Percentiles rank a stretch among this genome's conserved stretches.
Conservation (phyloP, 495 filamentous ascomycete species). For the Platismatia glauca region DNA sequence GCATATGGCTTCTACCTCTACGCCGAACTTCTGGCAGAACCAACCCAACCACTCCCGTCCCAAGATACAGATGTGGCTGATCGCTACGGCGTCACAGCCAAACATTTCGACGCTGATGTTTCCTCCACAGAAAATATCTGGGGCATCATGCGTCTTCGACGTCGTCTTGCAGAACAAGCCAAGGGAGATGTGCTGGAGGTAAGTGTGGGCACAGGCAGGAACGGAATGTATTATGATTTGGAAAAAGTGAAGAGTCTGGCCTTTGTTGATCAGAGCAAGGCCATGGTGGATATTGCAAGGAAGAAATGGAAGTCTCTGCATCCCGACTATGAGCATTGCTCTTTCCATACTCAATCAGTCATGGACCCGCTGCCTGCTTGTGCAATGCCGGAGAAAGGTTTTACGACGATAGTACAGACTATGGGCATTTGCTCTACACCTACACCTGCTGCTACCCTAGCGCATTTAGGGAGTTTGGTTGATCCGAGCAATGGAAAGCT, state of each 20-base stretch:
- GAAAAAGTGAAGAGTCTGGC: constrained; percentile 41
- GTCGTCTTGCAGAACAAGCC: constrained; percentile 50
- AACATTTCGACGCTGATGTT: constrained; percentile 54
- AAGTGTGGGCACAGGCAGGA: constrained; percentile 85
- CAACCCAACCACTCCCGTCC: constrained; percentile 9
- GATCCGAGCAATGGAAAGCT: constrained; percentile 56
- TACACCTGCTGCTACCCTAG: constrained; percentile 45
- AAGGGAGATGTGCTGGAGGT: constrained; percentile 81
- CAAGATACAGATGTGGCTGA: constrained; percentile 40
- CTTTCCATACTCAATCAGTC: constrained; percentile 36
- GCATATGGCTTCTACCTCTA: constrained; percentile 47
- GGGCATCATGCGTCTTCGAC: constrained; percentile 54
- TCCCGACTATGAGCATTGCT: constrained; percentile 36
- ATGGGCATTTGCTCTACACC: constrained; percentile 86
- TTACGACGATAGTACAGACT: constrained; percentile 83
- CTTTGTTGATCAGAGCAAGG: constrained; percentile 53
- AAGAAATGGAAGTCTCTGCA: constrained; percentile 48
- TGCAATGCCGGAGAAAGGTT: constrained; percentile 31
- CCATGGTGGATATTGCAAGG: constrained; percentile 55
- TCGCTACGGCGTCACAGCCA: constrained; percentile 49
- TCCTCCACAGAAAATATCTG: constrained; percentile 56
- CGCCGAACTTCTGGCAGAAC: constrained; percentile 32
- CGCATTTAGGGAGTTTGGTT: constrained; percentile 32
- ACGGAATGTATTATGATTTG: constrained; percentile 62
- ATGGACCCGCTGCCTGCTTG: constrained; percentile 26